Evolutionary conservation across 352 stramenopile species (phyloP).

Genomic region (Phytophthora melonis): DNA sequence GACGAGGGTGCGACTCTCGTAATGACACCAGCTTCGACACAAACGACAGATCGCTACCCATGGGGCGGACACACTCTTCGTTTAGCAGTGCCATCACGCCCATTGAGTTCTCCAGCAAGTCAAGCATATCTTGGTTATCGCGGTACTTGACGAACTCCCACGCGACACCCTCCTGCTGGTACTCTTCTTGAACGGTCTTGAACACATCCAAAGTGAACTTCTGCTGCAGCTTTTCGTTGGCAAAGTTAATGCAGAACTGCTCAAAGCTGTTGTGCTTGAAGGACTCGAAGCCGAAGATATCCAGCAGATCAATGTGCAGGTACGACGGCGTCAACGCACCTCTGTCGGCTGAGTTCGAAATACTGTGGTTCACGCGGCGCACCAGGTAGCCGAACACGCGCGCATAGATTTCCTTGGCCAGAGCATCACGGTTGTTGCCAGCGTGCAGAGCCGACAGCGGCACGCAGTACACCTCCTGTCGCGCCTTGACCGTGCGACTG

Average conservation of each 20-base stretch:
- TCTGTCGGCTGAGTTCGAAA: slow-evolving; percentile 58
- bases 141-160: slow-evolving; percentile 89
- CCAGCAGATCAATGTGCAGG: slow-evolving; percentile 94
- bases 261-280: slow-evolving; percentile 95
- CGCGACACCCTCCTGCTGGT: slow-evolving; percentile 70
- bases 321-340: slow-evolving; percentile 46
- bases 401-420: slow-evolving; percentile 96
- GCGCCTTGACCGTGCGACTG: slow-evolving; percentile 82
- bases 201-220: slow-evolving; percentile 91
- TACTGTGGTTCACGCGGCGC: slow-evolving; percentile 83
- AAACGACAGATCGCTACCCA: slow-evolving; percentile 89
- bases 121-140: slow-evolving; percentile 93
- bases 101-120: slow-evolving; percentile 91
- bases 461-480: slow-evolving; percentile 86
- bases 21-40: slow-evolving; percentile 89
- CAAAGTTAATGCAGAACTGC: slow-evolving; percentile 97
- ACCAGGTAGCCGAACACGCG: slow-evolving; percentile 97
- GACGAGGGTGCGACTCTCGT: slow-evolving; percentile 80
- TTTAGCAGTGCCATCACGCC: slow-evolving; percentile 92
- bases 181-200: slow-evolving; percentile 90
- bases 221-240: slow-evolving; percentile 95
- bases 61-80: slow-evolving; percentile 91
- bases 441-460: slow-evolving; percentile 78
- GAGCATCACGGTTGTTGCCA: slow-evolving; percentile 92
- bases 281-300: slow-evolving; percentile 98